Evolutionary conservation across 345 rosid genomes (phyloP), one percentile per base, ranked within the genome.

Genomic region (Viola odorata): DNA sequence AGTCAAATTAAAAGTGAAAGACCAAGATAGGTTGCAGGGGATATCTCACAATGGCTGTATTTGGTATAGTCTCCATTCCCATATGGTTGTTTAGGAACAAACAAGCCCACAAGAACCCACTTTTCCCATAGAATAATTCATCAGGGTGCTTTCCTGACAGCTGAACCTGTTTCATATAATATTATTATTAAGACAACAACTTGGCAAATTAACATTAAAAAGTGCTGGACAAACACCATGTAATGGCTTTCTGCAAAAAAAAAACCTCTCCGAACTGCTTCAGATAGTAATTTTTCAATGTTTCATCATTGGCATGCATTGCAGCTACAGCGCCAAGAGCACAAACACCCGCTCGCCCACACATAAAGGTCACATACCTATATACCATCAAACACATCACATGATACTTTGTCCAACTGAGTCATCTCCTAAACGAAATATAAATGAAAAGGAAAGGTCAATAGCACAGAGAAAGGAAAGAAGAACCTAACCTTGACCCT

Each of bases 321-420:
- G 75, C 75, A 23, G 75, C 75, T 1, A 60, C 75, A 47, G 75
- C 69, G 12, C 75, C 75, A 64, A 71, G 65, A 12, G 75, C 75
- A 54, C 70, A 71, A 50, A 65, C 62, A 48, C 75, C 75, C 0
- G 53, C 53, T 55, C 70, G 23, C 12, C 75, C 75, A 17, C 69
- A 53, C 49, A 71, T 39, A 60, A 71, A 71, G n/a, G 70, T 71
- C 41, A 71, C 66, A 36, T 71, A 69, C 70, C 75, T 71, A 13
- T 8, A 15, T 38, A 23, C 32, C 8, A 47, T 55, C 12, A 60
- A 53, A 49, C 7, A 49, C 12, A 67, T 17, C 15, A 52, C 55
- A 1, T 5, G 32, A 53, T 16, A 12, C 17, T 17, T 6, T 51
- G 15, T 17, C 36, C 55, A 14, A 14, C 9, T 51, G 55, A 36